A percentile compares a stretch with the other conserved stretches of the same genome.
Conservation (phyloP, 148 eudicot species). For the Camellia sinensis region DNA sequence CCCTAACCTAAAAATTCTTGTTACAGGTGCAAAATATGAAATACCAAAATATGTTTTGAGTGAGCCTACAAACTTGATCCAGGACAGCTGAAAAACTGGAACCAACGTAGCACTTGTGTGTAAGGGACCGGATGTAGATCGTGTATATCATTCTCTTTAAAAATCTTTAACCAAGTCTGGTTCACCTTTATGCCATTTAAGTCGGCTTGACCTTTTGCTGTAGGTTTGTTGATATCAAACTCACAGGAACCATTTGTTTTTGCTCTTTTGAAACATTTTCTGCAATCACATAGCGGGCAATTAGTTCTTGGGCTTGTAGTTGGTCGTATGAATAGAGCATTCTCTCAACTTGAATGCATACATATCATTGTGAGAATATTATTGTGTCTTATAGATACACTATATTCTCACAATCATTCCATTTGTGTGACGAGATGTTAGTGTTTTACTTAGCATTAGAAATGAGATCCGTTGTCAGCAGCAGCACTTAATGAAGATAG, state of each 20-base stretch:
- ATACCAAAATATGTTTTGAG: constrained; percentile 53
- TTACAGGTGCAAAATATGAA: constrained; percentile 72
- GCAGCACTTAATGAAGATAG: too few relatives aligned
- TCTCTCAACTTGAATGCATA: not conserved
- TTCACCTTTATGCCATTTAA: not conserved
- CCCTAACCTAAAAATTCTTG: not conserved
- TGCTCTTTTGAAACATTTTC: not conserved
- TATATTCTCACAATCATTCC: too few relatives aligned
- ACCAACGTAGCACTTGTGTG: not conserved
- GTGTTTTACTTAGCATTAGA: too few relatives aligned
- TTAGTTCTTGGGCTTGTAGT: not conserved
- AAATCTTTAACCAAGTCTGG: not conserved
- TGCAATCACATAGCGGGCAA: not conserved
- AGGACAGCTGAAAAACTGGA: constrained; percentile 22
- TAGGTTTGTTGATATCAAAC: not conserved
- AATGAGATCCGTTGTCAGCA: too few relatives aligned
- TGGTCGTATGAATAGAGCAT: not conserved
- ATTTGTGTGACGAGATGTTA: too few relatives aligned
- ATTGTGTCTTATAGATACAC: too few relatives aligned
- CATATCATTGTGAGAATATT: too few relatives aligned
- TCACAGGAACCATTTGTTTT: not conserved
- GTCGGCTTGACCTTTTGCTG: not conserved
- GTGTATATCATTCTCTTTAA: not conserved
- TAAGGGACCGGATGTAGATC: constrained; percentile 1
- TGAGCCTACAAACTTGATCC: constrained; percentile 55